Base-by-base conservation (phyloP, 2,329 filamentous ascomycete species). In the Colletotrichum sp. region DNA sequence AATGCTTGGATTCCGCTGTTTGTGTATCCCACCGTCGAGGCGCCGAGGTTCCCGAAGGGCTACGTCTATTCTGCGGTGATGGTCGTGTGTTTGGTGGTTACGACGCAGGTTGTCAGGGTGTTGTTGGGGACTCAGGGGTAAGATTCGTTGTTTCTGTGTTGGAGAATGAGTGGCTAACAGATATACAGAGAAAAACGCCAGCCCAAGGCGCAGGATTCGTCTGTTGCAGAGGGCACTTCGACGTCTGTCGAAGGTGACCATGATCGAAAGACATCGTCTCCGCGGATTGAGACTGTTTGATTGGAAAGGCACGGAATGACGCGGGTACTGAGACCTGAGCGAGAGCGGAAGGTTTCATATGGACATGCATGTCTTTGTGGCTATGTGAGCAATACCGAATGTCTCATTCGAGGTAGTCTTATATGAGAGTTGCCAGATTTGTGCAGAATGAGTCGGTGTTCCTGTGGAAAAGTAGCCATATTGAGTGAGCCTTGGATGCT, bases 1-100 rank as follows among this genome's bases (percentile, higher is more conserved):
- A 91, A 89, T 0, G 89, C 88, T 0, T 92, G 89, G 90, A 91
- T 88, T 2, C 87, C 87, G 7, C 78, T 92, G 7, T 80, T 92
- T 8, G 86, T 87, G 0, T 92, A 90, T 77, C 83, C 82, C 1
- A 88, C 86, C 0, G 83, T 86, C 4, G 86, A 89, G 72, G 84
- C 83, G 0, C 87, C 87, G 5, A 77, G 84, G 3, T 89, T 83
- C 64, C 81, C 84, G 0, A 88, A 87, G 72, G 87, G 87, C 0
- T 88, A 85, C 55, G 80, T 83, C 0, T 86, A 86, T 67, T 79
- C 81, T 4, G 64, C 87, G 4, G 83, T 81, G 1, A 79, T 84
- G 76, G 83, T 84, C 0, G 83, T 87, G 3, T 32, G 77, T 1
- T 70, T 84, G 7, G 81, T 84, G 5, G 75, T 79, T 24, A 66